Evolutionary conservation across 2,329 filamentous ascomycete species (phyloP), one percentile per base, ranked within the genome.

Genomic region (Leptographium flavum): DNA sequence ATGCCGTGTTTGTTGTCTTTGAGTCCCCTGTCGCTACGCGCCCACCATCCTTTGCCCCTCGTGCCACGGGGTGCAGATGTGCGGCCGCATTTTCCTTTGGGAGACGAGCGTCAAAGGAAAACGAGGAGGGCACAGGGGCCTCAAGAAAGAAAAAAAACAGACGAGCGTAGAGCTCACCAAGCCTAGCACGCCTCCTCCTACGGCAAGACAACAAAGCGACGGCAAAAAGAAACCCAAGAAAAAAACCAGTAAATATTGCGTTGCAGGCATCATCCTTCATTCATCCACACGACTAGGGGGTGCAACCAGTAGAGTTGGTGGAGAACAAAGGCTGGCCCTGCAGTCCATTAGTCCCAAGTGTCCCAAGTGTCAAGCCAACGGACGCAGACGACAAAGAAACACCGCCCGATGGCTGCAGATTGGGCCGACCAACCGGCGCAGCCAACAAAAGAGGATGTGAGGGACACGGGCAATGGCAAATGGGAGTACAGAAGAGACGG

Each of bases 281-380:
- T 22, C 40, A 39, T 36, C 23, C 33, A 41, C 40, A 28, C 43
- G 17, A 31, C 45, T 39, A 44, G 32, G 33, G 43, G 28, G 42
- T 43, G 42, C 37, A 30, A n/a, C 28, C 30, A 27, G 45, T 19
- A 25, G 10, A 14, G 32, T 15, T 22, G 45, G 49, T 49, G 49
- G 49, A 47, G 46, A 49, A 48, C 48, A 48, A 48, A 50, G 46
- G 36, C 43, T 39, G 28, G 23, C 38, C 15, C 39, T 17, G 14
- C 39, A 35, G 42, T 43, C 42, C 45, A 47, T 48, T 45, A 38
- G 48, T 28, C 43, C 33, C 42, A 46, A 48, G 48, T 45, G 48
- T 28, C 43, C 33, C 42, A 46, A 48, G 48, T 45, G 48, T 46
- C 46, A 44, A 49, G 25, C 49, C 46, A 50, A 47, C 48, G 44